These are phyloP conservation scores for rapeseed (Brassica napus) DNA, from an alignment of 345 rosid species.

Conservation along the genomic window DNA sequence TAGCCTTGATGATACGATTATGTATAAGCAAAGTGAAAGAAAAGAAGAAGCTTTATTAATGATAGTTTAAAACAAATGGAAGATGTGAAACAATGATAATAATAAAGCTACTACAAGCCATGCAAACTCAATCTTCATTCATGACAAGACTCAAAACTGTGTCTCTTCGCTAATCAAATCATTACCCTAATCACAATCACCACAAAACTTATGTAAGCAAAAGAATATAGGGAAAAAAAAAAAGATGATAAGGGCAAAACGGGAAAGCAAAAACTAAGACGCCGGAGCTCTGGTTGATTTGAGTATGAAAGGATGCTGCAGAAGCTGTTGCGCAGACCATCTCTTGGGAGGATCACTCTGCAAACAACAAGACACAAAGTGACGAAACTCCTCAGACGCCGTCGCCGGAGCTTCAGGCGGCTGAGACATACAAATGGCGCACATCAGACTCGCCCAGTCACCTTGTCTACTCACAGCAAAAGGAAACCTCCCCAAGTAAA, in stretches of 20 bases:
- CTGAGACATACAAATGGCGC: conserved; percentile 84
- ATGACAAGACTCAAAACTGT: conserved; percentile 17
- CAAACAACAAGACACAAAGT: conserved; percentile 72
- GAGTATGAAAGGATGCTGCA: conserved; percentile 77
- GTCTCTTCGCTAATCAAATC: not conserved
- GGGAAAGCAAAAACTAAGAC: conserved; percentile 7
- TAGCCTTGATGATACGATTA: conserved; percentile 11
- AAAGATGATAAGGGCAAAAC: not conserved
- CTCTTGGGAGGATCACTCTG: conserved; percentile 83
- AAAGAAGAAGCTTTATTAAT: conserved; percentile 26
- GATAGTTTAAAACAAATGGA: not conserved
- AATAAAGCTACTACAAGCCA: conserved; percentile 16
- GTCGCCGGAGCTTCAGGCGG: conserved; percentile 83
- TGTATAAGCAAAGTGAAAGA: conserved; percentile 1
- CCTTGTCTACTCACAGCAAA: conserved; percentile 72
- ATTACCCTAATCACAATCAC: conserved; percentile 1
- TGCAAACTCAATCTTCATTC: conserved; percentile 16
- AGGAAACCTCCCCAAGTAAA: conserved; percentile 84
- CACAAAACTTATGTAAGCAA: not conserved
- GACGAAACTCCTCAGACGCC: conserved; percentile 71
- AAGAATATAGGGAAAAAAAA: not conserved
- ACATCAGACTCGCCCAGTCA: conserved; percentile 96
- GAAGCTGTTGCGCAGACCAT: conserved; percentile 63
- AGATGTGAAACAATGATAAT: not conserved
- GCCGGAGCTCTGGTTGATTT: conserved; percentile 38